Evolutionary conservation across 345 rosid genomes (phyloP).

Genomic region (Bretschneidera sinensis): DNA sequence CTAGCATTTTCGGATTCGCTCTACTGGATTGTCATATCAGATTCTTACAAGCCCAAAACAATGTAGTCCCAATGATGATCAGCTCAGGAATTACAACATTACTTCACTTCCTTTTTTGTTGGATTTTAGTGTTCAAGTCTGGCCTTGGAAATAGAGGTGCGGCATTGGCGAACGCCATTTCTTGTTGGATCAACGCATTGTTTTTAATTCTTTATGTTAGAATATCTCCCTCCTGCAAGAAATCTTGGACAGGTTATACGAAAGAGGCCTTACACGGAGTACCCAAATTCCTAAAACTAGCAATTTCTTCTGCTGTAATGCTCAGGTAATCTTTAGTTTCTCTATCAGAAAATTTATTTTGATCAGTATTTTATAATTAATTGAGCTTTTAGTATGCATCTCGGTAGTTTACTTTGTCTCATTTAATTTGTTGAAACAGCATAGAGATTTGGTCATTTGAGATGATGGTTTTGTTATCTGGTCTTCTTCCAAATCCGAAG

Average conservation of each 20-base stretch:
- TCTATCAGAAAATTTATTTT: background rate
- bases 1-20: slow-evolving; percentile 47
- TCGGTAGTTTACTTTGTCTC: no score
- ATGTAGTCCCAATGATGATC: slow-evolving; percentile 38
- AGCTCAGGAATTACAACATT: slow-evolving; percentile 18
- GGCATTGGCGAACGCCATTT: slow-evolving; percentile 21
- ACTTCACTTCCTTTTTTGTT: slow-evolving; percentile 21
- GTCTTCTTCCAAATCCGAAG: slow-evolving; percentile 43
- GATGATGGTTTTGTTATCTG: slow-evolving; percentile 34
- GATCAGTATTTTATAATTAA: no score
- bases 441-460: slow-evolving; percentile 43
- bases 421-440: slow-evolving; percentile 18
- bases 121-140: slow-evolving; percentile 20
- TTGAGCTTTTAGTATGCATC: no score
- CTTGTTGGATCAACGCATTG: slow-evolving; percentile 25
- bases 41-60: slow-evolving; percentile 58
- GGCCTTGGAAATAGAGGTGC: slow-evolving; percentile 27
- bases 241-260: slow-evolving; percentile 37
- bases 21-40: slow-evolving; percentile 58
- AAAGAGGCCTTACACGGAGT: slow-evolving; percentile 24
- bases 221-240: slow-evolving; percentile 29
- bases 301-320: slow-evolving; percentile 47
- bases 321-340: slow-evolving; percentile 21
- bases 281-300: slow-evolving; percentile 25
- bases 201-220: slow-evolving; percentile 25